Evolutionary conservation across 2,329 filamentous ascomycete species (phyloP).

Genomic region (Neophaeococcomyces aloes): DNA sequence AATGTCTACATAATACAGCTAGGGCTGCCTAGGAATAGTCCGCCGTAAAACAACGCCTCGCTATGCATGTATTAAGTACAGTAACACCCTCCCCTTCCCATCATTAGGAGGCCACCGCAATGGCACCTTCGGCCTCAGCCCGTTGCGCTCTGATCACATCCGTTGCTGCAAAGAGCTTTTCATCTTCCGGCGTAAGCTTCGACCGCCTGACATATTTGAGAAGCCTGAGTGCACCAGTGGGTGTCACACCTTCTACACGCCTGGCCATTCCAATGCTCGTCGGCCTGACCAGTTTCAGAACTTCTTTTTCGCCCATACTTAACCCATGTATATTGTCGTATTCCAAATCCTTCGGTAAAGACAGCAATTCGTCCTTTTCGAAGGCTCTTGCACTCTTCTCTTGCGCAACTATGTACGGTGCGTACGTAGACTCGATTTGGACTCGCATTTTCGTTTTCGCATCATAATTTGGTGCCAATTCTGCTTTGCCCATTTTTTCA

Average conservation of each 20-base stretch:
- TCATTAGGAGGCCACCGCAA: constrained; percentile 1
- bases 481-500: constrained; percentile 1
- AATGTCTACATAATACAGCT: no score
- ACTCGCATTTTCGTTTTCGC: constrained; percentile 57
- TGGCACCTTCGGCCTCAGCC: constrained; percentile 7
- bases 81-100: background rate
- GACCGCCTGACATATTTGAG: constrained; percentile 32
- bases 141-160: constrained; percentile 7
- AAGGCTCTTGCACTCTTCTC: constrained; percentile 55
- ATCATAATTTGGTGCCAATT: constrained; percentile 37
- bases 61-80: background rate
- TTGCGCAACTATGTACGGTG: constrained; percentile 72
- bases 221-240: constrained; percentile 34
- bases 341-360: constrained; percentile 62
- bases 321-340: constrained; percentile 65
- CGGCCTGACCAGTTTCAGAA: constrained; percentile 60
- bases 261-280: constrained; percentile 83
- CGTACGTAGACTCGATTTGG: constrained; percentile 72
- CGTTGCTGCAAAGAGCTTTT: background rate
- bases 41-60: background rate
- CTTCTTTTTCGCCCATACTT: constrained; percentile 65
- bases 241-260: constrained; percentile 64
- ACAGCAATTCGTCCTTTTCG: constrained; percentile 63
- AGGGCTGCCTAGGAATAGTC: background rate
- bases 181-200: background rate